Base-by-base conservation (phyloP, 2,329 filamentous ascomycete genomes). In the Zymoseptoria ardabiliae region DNA sequence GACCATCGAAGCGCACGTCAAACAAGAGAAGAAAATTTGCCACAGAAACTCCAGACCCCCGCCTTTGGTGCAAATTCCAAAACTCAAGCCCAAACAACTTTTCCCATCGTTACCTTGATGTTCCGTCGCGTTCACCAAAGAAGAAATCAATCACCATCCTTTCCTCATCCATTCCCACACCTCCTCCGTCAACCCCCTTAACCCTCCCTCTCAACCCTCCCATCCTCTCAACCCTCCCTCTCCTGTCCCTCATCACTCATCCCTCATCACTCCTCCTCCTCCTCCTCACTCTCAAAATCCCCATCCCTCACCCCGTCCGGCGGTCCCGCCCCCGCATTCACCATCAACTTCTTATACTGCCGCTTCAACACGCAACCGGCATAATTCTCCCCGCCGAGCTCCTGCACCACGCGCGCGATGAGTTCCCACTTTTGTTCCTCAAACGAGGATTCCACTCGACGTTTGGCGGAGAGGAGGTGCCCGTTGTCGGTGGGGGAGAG, bases 281-380 rank as follows among this genome's bases (percentile, higher is more conserved):
- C 56, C 52, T 60, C 56, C 9, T 57, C 54, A n/a, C 63, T 57
- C 23, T 65, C 59, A 50, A 68, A 70, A 55, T 70, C 69, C 28
- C 41, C 28, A 56, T 67, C 67, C 28, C 56, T 51, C n/a, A 70
- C 60, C 2, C 66, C 67, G 9, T 57, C 51, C 21, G 68, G 68
- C 45, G 67, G 64, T 35, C 50, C 54, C 8, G 56, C 54, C 2
- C 65, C 67, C 4, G 50, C 53, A 54, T 65, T 69, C 60, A 71
- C 67, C 64, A 68, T 70, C 45, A 76, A 55, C 63, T 76, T 73
- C 69, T 75, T 76, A 63, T 73, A 75, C 63, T 74, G 73, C 61
- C 75, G 72, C 67, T 73, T 70, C 22, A 77, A 59, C 7, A 70
- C 67, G 19, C 69, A 61, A 8, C 65, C 58, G 41, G 74, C 65